phyloP scores from a whole-genome alignment of 257 asterid genomes.

The Solanum gracilifrons region DNA sequence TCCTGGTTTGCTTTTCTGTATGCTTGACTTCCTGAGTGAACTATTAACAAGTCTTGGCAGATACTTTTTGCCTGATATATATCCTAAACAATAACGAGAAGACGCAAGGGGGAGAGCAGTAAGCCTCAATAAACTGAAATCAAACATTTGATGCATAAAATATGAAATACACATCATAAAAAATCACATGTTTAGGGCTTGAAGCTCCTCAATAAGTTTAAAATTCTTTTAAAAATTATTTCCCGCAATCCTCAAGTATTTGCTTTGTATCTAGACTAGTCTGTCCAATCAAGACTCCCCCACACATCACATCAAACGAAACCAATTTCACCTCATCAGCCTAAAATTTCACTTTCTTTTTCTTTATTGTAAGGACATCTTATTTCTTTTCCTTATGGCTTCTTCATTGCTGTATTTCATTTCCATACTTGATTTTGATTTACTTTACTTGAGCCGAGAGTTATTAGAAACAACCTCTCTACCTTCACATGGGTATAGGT shows the following conservation, averaged over 20 bases:
- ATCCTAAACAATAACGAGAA: not conserved
- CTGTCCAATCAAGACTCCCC: not conserved
- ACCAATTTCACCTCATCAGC: not conserved
- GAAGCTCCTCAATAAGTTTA: not conserved
- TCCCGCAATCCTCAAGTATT: not conserved
- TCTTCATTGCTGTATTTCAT: not conserved
- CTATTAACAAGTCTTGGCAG: slow-evolving; percentile 4
- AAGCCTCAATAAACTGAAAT: not conserved
- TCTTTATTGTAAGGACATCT: not conserved
- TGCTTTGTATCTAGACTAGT: not conserved
- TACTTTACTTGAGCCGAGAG: not conserved
- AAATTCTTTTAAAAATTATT: not conserved
- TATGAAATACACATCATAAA: not conserved
- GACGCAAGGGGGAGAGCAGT: no score
- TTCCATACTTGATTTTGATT: not conserved
- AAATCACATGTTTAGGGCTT: not conserved
- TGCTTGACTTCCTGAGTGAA: slow-evolving; percentile 16
- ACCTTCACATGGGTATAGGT: not conserved
- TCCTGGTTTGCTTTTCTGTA: slow-evolving; percentile 4
- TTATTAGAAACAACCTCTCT: no score
- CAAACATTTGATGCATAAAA: not conserved
- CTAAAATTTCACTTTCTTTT: not conserved
- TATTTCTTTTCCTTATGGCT: not conserved
- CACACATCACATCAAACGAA: not conserved
- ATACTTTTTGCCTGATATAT: not conserved